Conservation (phyloP, 1,139 yeast species). For the Arxiozyma telluris region DNA sequence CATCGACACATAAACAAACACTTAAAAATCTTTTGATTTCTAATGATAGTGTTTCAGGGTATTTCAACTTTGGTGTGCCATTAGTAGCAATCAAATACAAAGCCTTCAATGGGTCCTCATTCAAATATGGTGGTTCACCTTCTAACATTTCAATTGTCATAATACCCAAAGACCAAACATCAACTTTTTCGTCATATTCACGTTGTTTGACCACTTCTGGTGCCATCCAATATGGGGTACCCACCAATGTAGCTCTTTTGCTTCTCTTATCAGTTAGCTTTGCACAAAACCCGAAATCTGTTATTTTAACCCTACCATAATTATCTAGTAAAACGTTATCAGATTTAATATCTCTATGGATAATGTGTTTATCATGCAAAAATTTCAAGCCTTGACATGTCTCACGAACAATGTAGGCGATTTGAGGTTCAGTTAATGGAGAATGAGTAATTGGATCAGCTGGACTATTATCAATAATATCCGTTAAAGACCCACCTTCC, state of each 20-base stretch:
- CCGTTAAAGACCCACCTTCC: conserved; percentile 88
- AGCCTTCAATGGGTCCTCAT: conserved; percentile 89
- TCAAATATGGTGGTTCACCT: conserved; percentile 94
- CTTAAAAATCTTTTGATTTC: conserved; percentile 81
- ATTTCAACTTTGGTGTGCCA: conserved; percentile 90
- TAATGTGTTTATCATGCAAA: conserved; percentile 81
- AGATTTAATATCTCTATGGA: conserved; percentile 92
- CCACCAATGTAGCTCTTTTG: conserved; percentile 97
- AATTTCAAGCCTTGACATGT: conserved; percentile 88
- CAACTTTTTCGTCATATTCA: conserved; percentile 94
- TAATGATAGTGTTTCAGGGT: conserved; percentile 70
- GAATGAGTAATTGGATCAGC: conserved; percentile 33
- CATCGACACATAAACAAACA: conserved; percentile 93
- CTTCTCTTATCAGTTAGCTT: conserved; percentile 86
- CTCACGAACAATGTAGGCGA: conserved; percentile 83
- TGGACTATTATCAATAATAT: conserved; percentile 66
- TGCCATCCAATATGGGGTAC: conserved; percentile 99
- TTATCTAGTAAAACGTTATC: conserved; percentile 87
- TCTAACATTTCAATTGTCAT: conserved; percentile 99
- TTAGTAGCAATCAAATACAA: conserved; percentile 87
- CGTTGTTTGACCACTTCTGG: conserved; percentile 97
- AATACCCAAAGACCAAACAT: conserved; percentile 95
- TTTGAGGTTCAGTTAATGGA: conserved; percentile 60
- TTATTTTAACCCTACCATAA: conserved; percentile 83
- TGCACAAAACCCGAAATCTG: conserved; percentile 98